Evolutionary conservation across 2,329 filamentous ascomycete genomes (phyloP).

Genomic region (Alternaria hordeiaustralica): DNA sequence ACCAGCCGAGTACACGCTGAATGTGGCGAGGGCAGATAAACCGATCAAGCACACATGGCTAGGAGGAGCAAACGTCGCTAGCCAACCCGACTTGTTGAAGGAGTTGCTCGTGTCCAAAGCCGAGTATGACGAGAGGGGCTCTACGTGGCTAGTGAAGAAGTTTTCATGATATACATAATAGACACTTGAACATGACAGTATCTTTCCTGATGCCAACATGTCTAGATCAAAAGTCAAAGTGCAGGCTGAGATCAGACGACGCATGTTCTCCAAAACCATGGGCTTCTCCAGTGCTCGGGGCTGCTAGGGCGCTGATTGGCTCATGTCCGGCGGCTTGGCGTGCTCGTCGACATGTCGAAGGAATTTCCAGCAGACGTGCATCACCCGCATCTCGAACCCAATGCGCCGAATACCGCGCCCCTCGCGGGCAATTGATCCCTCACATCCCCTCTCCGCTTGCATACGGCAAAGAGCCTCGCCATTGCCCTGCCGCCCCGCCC

Average conservation of each 20-base stretch:
- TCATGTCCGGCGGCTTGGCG: constrained; percentile 23
- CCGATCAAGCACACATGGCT: constrained; percentile 84
- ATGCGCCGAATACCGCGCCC: constrained; percentile 49
- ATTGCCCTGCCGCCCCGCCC: constrained; percentile 16
- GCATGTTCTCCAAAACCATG: background rate
- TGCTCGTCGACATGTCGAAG: constrained; percentile 3
- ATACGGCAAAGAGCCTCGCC: constrained; percentile 22
- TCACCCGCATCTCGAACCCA: constrained; percentile 32
- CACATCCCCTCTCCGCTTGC: constrained; percentile 19
- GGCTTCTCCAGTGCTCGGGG: constrained; percentile 13
- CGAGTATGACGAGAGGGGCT: constrained; percentile 88
- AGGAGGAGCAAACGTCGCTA: constrained; percentile 80
- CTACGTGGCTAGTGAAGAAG: constrained; percentile 73
- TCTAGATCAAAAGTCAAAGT: background rate
- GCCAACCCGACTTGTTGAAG: constrained; percentile 68
- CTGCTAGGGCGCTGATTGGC: constrained; percentile 29
- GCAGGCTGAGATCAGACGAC: background rate
- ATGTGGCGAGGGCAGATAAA: constrained; percentile 66
- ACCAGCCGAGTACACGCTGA: constrained; percentile 40
- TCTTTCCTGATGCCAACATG: background rate
- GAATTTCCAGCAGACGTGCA: constrained; percentile 19
- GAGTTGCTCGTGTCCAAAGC: constrained; percentile 79
- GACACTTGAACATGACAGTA: background rate
- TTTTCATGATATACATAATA: constrained; percentile 57
- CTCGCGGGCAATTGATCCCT: constrained; percentile 41